Percentiles rank a stretch among this genome's conserved stretches.
phyloP scores from a whole-genome alignment of 2,329 filamentous ascomycete genomes.

The Penicillium occitanis region DNA sequence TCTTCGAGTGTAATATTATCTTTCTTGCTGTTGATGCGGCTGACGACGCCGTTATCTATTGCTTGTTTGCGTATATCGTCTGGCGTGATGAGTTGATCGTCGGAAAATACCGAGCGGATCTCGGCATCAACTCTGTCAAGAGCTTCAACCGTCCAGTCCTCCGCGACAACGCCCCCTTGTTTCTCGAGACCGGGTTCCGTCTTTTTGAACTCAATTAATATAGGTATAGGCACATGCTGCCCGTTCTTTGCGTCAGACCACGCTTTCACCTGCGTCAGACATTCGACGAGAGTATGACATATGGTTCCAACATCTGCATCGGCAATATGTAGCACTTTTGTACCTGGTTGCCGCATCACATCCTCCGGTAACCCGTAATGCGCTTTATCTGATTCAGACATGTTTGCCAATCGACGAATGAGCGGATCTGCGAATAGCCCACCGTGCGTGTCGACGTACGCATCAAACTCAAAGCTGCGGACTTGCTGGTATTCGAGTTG shows the following conservation, averaged over 20 bases:
- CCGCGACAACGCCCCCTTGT: slow-evolving; percentile 19
- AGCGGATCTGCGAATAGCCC: slow-evolving; percentile 19
- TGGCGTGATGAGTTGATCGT: slow-evolving; percentile 20
- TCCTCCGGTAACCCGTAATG: slow-evolving; percentile 18
- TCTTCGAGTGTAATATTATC: slow-evolving; percentile 19
- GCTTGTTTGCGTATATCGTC: slow-evolving; percentile 20
- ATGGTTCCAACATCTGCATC: slow-evolving; percentile 21
- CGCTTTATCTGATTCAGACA: slow-evolving; percentile 18
- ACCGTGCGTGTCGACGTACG: slow-evolving; percentile 19
- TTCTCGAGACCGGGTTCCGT: slow-evolving; percentile 15
- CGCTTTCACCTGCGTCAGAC: slow-evolving; percentile 17
- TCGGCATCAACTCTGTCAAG: slow-evolving; percentile 19
- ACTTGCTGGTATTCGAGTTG: slow-evolving; percentile 21
- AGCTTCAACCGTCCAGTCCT: slow-evolving; percentile 20
- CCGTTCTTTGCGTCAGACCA: slow-evolving; percentile 14
- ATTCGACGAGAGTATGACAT: slow-evolving; percentile 21
- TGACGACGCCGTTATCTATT: slow-evolving; percentile 2
- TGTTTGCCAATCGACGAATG: slow-evolving; percentile 19
- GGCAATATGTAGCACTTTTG: slow-evolving; percentile 21
- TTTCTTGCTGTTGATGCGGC: background rate
- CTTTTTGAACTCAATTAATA: slow-evolving; percentile 22
- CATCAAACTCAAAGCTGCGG: slow-evolving; percentile 22
- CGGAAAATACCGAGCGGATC: slow-evolving; percentile 20
- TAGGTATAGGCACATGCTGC: slow-evolving; percentile 20
- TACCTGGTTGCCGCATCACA: slow-evolving; percentile 19